A percentile compares a stretch with the other conserved stretches of the same genome.
phyloP scores from a whole-genome alignment of 2,329 filamentous ascomycete genomes.

The Lizonia empirigonia region DNA sequence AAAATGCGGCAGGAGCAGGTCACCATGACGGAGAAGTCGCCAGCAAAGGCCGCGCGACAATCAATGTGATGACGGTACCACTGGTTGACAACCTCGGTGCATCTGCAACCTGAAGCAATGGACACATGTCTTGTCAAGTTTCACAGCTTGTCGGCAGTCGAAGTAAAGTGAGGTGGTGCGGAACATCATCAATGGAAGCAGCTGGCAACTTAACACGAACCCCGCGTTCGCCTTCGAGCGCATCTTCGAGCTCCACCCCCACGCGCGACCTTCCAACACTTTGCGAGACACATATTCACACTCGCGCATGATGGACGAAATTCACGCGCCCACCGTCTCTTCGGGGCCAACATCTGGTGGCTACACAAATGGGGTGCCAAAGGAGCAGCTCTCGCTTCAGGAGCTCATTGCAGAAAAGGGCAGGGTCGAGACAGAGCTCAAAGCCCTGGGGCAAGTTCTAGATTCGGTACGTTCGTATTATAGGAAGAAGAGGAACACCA shows the following conservation, averaged over 20 bases:
- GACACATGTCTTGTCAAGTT: not conserved
- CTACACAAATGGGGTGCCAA: constrained; percentile 65
- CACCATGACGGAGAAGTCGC: constrained; percentile 18
- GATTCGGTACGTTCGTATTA: constrained; percentile 71
- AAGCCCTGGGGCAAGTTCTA: constrained; percentile 82
- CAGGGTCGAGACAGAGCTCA: constrained; percentile 82
- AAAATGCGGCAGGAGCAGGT: constrained; percentile 16
- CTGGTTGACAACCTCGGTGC: not conserved
- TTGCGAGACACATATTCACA: constrained; percentile 53
- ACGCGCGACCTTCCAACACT: not conserved
- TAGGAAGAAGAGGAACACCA: not conserved
- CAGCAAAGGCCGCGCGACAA: not conserved
- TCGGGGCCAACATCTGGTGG: constrained; percentile 74
- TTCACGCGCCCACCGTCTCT: constrained; percentile 73
- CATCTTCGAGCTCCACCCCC: constrained; percentile 15
- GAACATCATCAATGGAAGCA: not conserved
- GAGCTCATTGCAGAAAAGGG: constrained; percentile 87
- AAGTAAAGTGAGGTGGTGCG: no score
- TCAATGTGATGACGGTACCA: not conserved
- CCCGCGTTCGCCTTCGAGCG: constrained; percentile 21
- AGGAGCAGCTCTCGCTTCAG: constrained; percentile 69
- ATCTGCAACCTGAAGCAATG: not conserved
- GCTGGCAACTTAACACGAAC: constrained; percentile 4
- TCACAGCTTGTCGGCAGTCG: no score
- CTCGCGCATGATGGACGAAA: constrained; percentile 72